Conservation (phyloP, 305 asterid species). For the Fraxinus velutina region DNA sequence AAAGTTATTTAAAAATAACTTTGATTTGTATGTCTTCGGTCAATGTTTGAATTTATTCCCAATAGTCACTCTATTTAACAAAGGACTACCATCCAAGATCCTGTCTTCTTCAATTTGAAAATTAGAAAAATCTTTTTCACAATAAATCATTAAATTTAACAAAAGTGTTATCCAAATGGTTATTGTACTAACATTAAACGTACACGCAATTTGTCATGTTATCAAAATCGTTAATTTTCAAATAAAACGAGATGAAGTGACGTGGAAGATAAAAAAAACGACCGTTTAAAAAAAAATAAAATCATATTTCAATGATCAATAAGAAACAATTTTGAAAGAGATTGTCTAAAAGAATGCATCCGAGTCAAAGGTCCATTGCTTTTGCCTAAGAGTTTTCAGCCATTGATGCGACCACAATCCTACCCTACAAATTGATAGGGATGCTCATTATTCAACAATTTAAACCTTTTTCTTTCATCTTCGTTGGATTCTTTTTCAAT, state of each 20-base stretch:
- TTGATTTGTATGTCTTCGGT: no score
- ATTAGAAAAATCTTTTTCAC: not conserved
- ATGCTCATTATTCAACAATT: constrained; percentile 15
- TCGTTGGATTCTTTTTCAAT: not conserved
- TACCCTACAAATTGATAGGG: constrained; percentile 18
- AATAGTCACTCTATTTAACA: no score
- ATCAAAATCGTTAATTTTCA: no score
- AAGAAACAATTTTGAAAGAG: no score
- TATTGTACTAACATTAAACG: not conserved
- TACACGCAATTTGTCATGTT: not conserved
- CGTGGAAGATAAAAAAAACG: not conserved
- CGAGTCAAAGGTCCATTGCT: constrained; percentile 37
- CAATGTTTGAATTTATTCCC: no score
- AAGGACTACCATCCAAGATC: no score
- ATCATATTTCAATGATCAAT: no score
- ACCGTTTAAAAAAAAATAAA: no score
- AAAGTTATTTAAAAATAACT: no score
- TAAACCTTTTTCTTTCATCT: not conserved
- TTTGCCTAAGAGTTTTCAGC: constrained; percentile 27
- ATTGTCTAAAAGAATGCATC: constrained; percentile 14
- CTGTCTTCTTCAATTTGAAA: not conserved
- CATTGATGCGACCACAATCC: constrained; percentile 42
- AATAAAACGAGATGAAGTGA: not conserved
- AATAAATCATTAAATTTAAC: not conserved
- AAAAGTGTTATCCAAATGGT: not conserved